Evolutionary conservation across 768 basidiomycete genomes (phyloP), one percentile per base, ranked within the genome.

Genomic region (Tephrocybe sp.): DNA sequence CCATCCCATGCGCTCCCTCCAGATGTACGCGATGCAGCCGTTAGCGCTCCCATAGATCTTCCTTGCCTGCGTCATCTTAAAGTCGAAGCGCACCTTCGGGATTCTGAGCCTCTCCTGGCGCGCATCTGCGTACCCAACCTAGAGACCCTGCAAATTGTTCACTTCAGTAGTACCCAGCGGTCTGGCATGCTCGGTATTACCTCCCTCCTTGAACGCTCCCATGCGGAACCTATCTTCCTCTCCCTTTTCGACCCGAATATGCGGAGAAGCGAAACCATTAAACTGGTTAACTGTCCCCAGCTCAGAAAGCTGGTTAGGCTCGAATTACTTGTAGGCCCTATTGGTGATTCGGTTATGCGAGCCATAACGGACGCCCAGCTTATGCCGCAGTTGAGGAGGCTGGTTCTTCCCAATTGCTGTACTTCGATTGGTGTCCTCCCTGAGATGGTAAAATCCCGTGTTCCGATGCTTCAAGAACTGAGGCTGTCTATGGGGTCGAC

Each of bases 51-150:
- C 23, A 46, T 57, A 2, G 45, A 39, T 0, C 34, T 57, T 6
- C 52, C 56, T 0, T 15, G 32, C 7, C 56, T 57, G 18, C 52
- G 48, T 12, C 30, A 17, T 40, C 49, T 57, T 23, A 50, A 44
- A 32, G 24, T 57, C 10, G 44, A 57, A 41, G 44, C 49, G 21
- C 41, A 50, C 45, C 21, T 6, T 23, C 28, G 34, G 17, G 52
- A 51, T 4, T 33, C 48, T 9, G 37, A 20, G 6, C 43, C 50
- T 8, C 28, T 53, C 2, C 45, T 53, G 7, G 17, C 43, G 32
- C 45, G 32, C 23, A 24, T 57, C 3, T 34, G 2, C 10, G 43
- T 50, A n/a, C 56, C 39, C 1, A 36, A n/a, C 6, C 44, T 56
- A 3, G n/a, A 8, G 2, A 45, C 51, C 5, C 40, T 53, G 1